A percentile compares a stretch with the other conserved stretches of the same genome.
Conservation (phyloP, 441 rosid genomes). For the Erysimum pusillum region DNA sequence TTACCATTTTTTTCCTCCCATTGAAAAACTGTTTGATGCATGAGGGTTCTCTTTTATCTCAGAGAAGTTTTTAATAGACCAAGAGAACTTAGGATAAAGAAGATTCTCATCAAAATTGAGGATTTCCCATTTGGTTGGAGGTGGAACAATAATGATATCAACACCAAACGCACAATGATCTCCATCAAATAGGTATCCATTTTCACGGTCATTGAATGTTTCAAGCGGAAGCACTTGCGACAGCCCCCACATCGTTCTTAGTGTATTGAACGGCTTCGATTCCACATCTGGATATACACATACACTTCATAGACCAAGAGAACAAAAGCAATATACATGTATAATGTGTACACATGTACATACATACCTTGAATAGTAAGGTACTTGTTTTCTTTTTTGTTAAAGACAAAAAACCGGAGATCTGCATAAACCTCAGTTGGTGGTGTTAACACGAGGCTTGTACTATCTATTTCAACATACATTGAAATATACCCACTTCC, state of each 20-base stretch:
- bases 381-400: conserved; percentile 27
- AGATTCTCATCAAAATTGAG: background rate
- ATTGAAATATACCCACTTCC: conserved; percentile 5
- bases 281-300: background rate
- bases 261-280: background rate
- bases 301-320: background rate
- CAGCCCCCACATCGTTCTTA: conserved; percentile 10
- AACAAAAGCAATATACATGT: background rate
- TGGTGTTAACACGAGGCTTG: background rate
- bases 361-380: conserved; percentile 18
- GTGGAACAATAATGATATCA: background rate
- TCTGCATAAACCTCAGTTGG: conserved; percentile 12
- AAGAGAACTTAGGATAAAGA: background rate
- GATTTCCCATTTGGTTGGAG: background rate
- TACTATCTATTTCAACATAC: conserved; percentile 20
- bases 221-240: background rate
- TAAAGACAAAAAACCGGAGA: conserved; percentile 11
- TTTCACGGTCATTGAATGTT: background rate
- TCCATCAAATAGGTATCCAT: conserved; percentile 6
- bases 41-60: background rate
- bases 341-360: background rate
- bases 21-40: background rate
- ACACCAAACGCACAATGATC: conserved; percentile 24
- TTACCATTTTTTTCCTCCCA: conserved; percentile 1
- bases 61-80: background rate